phyloP scores from a whole-genome alignment of 768 basidiomycete genomes.

The Suillus sp. region DNA sequence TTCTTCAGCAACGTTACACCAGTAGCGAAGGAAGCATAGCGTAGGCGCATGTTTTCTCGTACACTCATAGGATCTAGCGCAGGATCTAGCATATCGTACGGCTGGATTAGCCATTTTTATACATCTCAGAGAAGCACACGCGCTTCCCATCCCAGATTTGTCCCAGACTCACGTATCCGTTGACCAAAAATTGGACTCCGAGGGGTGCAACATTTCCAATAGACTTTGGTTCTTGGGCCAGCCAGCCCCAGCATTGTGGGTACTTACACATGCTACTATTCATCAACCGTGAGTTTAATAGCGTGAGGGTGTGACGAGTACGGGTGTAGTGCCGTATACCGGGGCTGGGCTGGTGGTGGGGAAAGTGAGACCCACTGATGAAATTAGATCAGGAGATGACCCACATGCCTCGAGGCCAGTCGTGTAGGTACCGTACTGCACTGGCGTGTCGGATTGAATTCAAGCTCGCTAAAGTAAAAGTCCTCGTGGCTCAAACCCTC shows the following conservation, averaged over 20 bases:
- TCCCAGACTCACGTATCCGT: background rate
- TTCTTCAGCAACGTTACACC: conserved; percentile 38
- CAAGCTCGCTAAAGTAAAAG: background rate
- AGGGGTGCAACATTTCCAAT: background rate
- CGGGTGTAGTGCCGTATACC: background rate
- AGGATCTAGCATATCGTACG: background rate
- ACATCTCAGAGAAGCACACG: background rate
- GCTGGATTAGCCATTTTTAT: conserved; percentile 5
- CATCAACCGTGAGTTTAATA: background rate
- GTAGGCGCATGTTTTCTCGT: conserved; percentile 10
- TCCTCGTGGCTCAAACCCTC: background rate
- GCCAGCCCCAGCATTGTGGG: background rate
- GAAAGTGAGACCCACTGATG: background rate
- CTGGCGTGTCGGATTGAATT: background rate
- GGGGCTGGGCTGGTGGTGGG: background rate
- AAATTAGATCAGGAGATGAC: background rate
- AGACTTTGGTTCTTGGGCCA: background rate
- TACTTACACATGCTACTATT: background rate
- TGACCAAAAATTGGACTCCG: background rate
- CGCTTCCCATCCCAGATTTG: background rate
- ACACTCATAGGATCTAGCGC: conserved; percentile 1
- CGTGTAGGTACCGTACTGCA: background rate
- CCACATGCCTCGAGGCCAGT: background rate
- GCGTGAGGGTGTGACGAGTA: background rate
- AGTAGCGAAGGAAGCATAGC: conserved; percentile 13